Percentiles rank a stretch among this genome's conserved stretches.
Conservation (phyloP, 345 rosid species). For the Erysimum cheiranthoides region DNA sequence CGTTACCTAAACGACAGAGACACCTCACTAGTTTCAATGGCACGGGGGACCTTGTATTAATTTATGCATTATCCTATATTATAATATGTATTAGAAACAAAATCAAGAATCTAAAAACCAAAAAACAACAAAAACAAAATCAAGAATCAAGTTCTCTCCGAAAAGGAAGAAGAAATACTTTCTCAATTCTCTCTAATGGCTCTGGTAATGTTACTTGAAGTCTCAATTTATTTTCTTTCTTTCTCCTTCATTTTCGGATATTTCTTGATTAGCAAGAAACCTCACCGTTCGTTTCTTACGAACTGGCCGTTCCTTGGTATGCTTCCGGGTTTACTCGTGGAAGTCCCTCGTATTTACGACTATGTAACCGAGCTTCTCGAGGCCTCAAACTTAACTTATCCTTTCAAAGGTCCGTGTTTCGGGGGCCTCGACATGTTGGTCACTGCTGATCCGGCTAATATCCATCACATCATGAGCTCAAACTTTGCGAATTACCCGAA, state of each 20-base stretch:
- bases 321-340: constrained; percentile 36
- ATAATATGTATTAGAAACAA: neutral
- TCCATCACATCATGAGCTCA: constrained; percentile 47
- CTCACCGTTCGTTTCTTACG: constrained; percentile 12
- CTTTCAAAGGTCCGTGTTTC: constrained; percentile 42
- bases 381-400: constrained; percentile 33
- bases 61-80: neutral
- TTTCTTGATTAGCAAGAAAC: constrained; percentile 27
- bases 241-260: constrained; percentile 3
- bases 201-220: constrained; percentile 31
- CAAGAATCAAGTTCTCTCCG: constrained; percentile 5
- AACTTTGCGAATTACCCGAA: constrained; percentile 45
- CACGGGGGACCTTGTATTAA: neutral
- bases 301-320: constrained; percentile 45
- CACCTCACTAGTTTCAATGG: constrained; percentile 20
- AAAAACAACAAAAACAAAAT: too few relatives aligned
- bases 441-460: constrained; percentile 39
- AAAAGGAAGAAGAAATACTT: neutral
- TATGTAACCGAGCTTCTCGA: constrained; percentile 33
- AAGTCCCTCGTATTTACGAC: constrained; percentile 45
- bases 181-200: constrained; percentile 35
- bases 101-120: too few relatives aligned
- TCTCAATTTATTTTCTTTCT: constrained; percentile 27
- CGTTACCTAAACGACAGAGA: neutral
- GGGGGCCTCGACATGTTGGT: constrained; percentile 34